These are phyloP conservation scores for Platismatia glauca DNA, from an alignment of 495 filamentous ascomycete genomes.

Conservation along the genomic window DNA sequence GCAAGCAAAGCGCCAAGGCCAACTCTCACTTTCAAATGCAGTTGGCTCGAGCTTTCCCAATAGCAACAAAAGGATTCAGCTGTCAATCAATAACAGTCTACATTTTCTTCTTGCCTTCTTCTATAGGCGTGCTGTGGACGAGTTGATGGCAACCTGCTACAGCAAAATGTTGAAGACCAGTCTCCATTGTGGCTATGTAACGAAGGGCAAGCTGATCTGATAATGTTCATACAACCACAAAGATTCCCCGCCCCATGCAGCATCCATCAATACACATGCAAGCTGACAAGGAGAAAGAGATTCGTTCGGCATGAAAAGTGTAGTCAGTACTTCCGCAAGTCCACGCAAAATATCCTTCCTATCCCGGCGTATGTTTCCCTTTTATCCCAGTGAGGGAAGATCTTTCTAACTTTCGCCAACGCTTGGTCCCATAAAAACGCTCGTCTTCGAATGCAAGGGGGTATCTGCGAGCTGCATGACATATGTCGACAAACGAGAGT, in stretches of 20 bases:
- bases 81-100: background rate
- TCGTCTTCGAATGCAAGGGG: slow-evolving; percentile 13
- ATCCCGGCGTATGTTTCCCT: background rate
- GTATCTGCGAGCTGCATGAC: slow-evolving; percentile 20
- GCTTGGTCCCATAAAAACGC: slow-evolving; percentile 10
- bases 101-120: background rate
- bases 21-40: background rate
- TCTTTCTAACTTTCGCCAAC: slow-evolving; percentile 17
- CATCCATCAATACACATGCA: slow-evolving; percentile 5
- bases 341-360: background rate
- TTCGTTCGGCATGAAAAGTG: slow-evolving; percentile 15
- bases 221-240: slow-evolving; percentile 11
- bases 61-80: background rate
- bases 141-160: background rate
- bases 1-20: background rate
- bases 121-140: background rate
- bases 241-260: slow-evolving; percentile 14
- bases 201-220: background rate
- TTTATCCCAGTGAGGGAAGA: slow-evolving; percentile 22
- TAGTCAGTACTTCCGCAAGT: background rate
- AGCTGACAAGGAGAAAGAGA: slow-evolving; percentile 7
- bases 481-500: slow-evolving; percentile 10
- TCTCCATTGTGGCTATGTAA: slow-evolving; percentile 15
- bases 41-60: background rate
- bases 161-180: slow-evolving; percentile 13